Base-by-base conservation (phyloP, 345 rosid genomes). In the Psidium friedrichsthalianum region DNA sequence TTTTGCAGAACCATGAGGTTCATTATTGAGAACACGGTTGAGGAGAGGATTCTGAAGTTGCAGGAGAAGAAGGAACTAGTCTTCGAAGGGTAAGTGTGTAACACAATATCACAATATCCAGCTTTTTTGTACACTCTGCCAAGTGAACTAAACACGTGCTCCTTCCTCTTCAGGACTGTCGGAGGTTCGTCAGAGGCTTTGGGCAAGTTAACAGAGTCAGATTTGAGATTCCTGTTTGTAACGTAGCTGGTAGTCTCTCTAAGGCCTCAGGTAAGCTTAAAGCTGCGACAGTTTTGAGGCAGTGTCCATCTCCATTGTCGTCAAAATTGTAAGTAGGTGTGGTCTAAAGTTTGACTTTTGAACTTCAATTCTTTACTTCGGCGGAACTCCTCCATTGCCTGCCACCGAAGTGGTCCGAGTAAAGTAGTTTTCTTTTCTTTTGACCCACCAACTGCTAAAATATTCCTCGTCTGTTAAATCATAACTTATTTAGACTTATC, bases 41-140 rank as follows among this genome's bases (percentile, higher is more conserved):
- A 97, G 93, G 99, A 96, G 91, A 93, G 96, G 95, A 95, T 97
- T 87, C 85, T 97, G 89, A 93, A 90, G 90, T 95, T 97, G 88
- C 99, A 97, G 85, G 92, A 95, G 81, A 97, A 97, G 93, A 97
- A 96, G 92, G 95, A 97, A 87, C 90, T 97, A 25, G 98, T 97
- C 83, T 97, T 97, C 90, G 99, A 97, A 92, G 99, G 99, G 99
- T 95, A 82, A 86, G 91, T 29, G 36, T 25, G 29, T 81, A 51
- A 59, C 40, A 29, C 6, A 12, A 82, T 74, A 53, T 25, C 53
- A 29, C 6, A 12, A 82, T 74, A 53, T 25, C 53, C 53, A 76
- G 56, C 57, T 42, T 56, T n/a, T 82, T 61, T 82, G 29, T 53
- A 40, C 55, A 11, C 24, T 49, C 36, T 4, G 57, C 51, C 32